phyloP scores from a whole-genome alignment of 768 basidiomycete genomes.

The Hericium erinaceus region DNA sequence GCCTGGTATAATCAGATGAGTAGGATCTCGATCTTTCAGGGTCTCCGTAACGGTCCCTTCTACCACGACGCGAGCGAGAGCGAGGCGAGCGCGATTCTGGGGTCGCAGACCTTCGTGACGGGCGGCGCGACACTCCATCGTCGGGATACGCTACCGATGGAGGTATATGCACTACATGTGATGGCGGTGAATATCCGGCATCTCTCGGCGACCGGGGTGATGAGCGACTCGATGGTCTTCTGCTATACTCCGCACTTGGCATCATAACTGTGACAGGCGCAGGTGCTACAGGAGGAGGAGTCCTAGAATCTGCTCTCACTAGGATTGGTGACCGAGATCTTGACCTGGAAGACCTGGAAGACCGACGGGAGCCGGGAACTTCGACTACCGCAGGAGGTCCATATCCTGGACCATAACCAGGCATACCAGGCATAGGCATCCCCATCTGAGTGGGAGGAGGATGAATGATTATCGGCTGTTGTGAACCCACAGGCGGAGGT shows the following conservation, averaged over 20 bases:
- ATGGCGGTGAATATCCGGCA: too few relatives aligned
- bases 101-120: slow-evolving; percentile 1
- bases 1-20: background rate
- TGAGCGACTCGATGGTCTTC: too few relatives aligned
- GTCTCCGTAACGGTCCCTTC: background rate
- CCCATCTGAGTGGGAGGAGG: background rate
- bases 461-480: background rate
- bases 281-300: too few relatives aligned
- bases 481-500: background rate
- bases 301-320: too few relatives aligned
- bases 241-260: too few relatives aligned
- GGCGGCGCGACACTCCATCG: background rate
- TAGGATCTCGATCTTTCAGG: background rate
- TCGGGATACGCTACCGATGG: background rate
- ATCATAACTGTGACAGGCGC: too few relatives aligned
- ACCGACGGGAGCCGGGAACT: too few relatives aligned
- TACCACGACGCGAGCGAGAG: background rate
- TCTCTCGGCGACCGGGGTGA: too few relatives aligned
- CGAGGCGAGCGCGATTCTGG: slow-evolving; percentile 1
- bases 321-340: too few relatives aligned
- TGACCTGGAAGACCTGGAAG: too few relatives aligned
- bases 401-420: too few relatives aligned
- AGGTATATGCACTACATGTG: background rate
- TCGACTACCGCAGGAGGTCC: too few relatives aligned
- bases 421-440: background rate